Evolutionary conservation across 345 rosid genomes (phyloP), one percentile per base, ranked within the genome.

Genomic region (Ricinus communis): DNA sequence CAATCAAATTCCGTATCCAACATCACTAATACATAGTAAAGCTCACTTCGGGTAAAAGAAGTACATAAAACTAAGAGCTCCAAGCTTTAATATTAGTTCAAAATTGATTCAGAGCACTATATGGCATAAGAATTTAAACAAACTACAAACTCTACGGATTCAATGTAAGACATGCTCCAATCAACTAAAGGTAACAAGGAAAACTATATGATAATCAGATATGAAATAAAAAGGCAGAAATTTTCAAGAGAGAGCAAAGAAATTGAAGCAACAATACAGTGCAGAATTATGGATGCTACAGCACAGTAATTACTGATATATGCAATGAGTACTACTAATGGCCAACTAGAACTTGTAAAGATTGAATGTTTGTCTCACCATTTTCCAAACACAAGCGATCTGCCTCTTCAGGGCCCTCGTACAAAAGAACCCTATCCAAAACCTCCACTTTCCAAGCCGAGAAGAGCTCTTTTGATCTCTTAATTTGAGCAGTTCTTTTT

Each of bases 341-440:
- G 28, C 51, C 49, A 33, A 62, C 53, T n/a, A 43, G 50, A 61
- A 75, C 59, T 53, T 50, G 45, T 36, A 68, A 61, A 71, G 30
- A 53, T 67, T 40, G 47, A 73, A 64, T 18, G 52, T 59, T 68
- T 59, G 60, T 70, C 90, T 92, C 80, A 95, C 99, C 98, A 82
- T 95, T 95, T 78, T 87, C 84, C 84, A 79, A 76, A 79, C 96
- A 92, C 62, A 95, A 59, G 62, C 68, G 82, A 76, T 92, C 99
- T 65, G 97, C 93, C 81, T 81, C 91, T 83, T 88, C 85, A 63
- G 92, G 92, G 74, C 97, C 90, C 83, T 95, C 99, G 73, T 84
- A 85, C 77, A 95, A 74, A 80, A 92, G 84, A 82, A 85, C 85
- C 83, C 91, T 83, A 80, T 95, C 99, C 87, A 95, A 82, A 76